Evolutionary conservation across 495 filamentous ascomycete species (phyloP).

Genomic region (Aspergillus avenaceus): DNA sequence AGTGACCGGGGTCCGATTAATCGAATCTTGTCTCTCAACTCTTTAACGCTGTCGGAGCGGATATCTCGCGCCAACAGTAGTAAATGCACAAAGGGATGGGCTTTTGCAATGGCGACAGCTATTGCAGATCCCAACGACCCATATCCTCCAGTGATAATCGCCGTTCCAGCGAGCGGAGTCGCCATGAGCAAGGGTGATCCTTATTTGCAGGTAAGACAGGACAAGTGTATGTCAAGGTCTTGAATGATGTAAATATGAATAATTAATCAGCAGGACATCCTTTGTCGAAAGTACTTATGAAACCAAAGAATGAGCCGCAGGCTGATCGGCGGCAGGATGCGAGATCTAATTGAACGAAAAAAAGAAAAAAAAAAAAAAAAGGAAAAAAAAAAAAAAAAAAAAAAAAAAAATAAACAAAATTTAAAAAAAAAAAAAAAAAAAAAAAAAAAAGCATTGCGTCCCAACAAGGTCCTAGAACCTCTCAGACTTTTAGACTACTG

Average conservation of each 20-base stretch:
- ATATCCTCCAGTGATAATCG: constrained; percentile 41
- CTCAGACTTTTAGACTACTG: not conserved
- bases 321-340: not conserved
- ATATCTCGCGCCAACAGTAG: constrained; percentile 34
- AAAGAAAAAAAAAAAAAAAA: not conserved
- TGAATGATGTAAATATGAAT: too few species aligned
- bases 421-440: not conserved
- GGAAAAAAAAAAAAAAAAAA: not conserved
- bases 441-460: not conserved
- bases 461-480: not conserved
- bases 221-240: too few species aligned
- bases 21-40: constrained; percentile 27
- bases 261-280: not conserved
- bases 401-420: not conserved
- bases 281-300: not conserved
- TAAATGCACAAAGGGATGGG: constrained; percentile 35
- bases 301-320: not conserved
- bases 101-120: constrained; percentile 36
- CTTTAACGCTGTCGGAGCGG: constrained; percentile 25
- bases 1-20: constrained; percentile 37
- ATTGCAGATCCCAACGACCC: constrained; percentile 37
- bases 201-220: not conserved
- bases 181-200: constrained; percentile 22
- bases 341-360: not conserved
- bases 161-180: constrained; percentile 36